Evolutionary conservation across 805 yeast genomes (phyloP).

Genomic region (Wickerhamiella brachini): DNA sequence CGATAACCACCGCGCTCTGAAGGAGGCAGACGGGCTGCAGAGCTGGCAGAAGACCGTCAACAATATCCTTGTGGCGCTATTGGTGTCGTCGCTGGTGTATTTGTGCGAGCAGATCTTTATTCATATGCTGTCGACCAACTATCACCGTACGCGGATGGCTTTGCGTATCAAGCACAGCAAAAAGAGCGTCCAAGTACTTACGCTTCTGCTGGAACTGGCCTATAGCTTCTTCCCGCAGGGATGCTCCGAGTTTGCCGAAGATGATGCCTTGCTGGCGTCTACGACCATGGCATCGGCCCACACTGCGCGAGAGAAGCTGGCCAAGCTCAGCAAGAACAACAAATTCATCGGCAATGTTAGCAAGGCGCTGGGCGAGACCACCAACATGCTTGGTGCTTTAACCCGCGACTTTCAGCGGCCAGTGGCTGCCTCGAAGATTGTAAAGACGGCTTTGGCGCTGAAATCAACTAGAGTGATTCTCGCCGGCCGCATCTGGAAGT

Average conservation of each 20-base stretch:
- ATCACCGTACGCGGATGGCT: constrained; percentile 28
- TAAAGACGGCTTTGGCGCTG: constrained; percentile 23
- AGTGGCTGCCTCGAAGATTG: constrained; percentile 17
- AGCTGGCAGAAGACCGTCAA: constrained; percentile 26
- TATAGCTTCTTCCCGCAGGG: constrained; percentile 24
- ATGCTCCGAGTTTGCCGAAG: constrained; percentile 25
- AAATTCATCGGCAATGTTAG: constrained; percentile 17
- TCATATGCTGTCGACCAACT: constrained; percentile 27
- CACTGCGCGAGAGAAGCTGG: constrained; percentile 1
- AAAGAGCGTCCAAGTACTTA: constrained; percentile 19
- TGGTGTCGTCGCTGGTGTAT: constrained; percentile 25
- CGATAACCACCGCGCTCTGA: constrained; percentile 17
- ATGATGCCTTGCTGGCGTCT: constrained; percentile 21
- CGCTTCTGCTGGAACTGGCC: constrained; percentile 22
- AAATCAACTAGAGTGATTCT: constrained; percentile 19
- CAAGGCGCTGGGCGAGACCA: constrained; percentile 20
- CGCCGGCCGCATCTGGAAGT: constrained; percentile 29
- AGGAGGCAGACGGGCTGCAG: constrained; percentile 14
- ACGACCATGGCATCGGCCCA: constrained; percentile 16
- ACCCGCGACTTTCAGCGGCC: constrained; percentile 12
- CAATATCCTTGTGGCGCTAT: constrained; percentile 25
- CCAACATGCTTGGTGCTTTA: constrained; percentile 15
- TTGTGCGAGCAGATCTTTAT: constrained; percentile 26
- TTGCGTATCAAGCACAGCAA: constrained; percentile 26
- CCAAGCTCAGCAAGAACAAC: background rate